Evolutionary conservation across 2,329 filamentous ascomycete genomes (phyloP), one percentile per base, ranked within the genome.

Genomic region (Aschersonia sp.): DNA sequence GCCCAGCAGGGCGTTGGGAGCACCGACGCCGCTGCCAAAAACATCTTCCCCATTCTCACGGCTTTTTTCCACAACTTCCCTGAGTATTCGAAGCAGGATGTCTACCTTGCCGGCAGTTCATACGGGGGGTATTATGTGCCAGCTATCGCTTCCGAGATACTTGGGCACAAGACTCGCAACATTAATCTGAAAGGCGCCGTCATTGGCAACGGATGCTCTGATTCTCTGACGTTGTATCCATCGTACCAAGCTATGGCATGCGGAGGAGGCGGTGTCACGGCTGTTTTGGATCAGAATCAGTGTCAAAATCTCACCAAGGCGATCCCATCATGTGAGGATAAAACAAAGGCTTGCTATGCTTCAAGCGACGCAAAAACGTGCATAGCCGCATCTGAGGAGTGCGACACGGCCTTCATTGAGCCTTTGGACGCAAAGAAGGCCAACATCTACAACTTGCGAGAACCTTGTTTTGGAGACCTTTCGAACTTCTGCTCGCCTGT

Each of bases 1-100:
- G 94, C 87, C 56, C 89, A 85, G 54, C 80, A 83, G 61, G 74
- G 80, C 30, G 91, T 97, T 59, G 89, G 81, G 70, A 91, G 91
- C 76, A 97, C 91, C 29, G 79, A 92, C 53, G 89, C 89, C 54
- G 92, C 91, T 44, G 87, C 87, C 71, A 96, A 97, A 78, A 92
- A 97, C 60, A 82, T 97, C 58, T 97, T 96, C 62, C 91, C 91
- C 55, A 83, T 97, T 53, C 74, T 98, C 55, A 92, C 89, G 40
- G 84, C 97, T 56, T 98, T 98, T 80, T 97, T 97, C 78, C 84
- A 94, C 70, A 85, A 96, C 66, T 97, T 97, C 77, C 91, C 92
- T 50, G 78, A 97, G 69, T 97, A 97, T 63, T 78, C 88, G 44
- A 76, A 82, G 63, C 91, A 96, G 68, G 83, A 89, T 68, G 97